Evolutionary conservation across 345 rosid species (phyloP).

Genomic region (Microcos paniculata): DNA sequence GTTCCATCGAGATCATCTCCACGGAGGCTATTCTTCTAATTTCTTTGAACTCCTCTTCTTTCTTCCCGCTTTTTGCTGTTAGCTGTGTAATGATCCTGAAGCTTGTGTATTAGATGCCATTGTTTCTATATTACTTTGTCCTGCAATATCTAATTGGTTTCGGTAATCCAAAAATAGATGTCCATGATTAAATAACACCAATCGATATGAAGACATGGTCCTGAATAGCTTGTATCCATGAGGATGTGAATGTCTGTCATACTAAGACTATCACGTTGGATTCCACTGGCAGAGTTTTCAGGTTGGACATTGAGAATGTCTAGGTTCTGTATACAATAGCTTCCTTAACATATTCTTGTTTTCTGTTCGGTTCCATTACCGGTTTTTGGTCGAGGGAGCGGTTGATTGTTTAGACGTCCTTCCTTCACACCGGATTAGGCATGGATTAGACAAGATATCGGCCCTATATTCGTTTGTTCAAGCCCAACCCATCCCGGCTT

Average conservation of each 20-base stretch:
- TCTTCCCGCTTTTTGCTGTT: neutral
- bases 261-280: too few relatives aligned
- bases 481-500: too few relatives aligned
- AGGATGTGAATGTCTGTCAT: neutral
- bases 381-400: too few relatives aligned
- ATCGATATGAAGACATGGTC: neutral
- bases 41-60: neutral
- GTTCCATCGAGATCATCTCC: constrained; percentile 52
- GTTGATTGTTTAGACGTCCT: too few relatives aligned
- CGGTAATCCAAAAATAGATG: neutral
- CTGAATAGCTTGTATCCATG: neutral
- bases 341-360: too few relatives aligned
- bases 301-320: too few relatives aligned
- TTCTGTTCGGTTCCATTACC: too few relatives aligned
- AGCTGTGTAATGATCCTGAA: neutral
- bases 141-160: neutral
- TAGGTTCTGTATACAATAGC: too few relatives aligned
- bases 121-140: neutral
- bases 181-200: neutral
- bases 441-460: too few relatives aligned
- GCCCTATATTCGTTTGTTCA: too few relatives aligned
- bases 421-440: too few relatives aligned
- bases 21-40: constrained; percentile 77
- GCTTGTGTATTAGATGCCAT: constrained; percentile 2
- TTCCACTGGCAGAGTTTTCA: neutral